Conservation (phyloP, 2,329 filamentous ascomycete species). For the Chaetomium olivaceum region DNA sequence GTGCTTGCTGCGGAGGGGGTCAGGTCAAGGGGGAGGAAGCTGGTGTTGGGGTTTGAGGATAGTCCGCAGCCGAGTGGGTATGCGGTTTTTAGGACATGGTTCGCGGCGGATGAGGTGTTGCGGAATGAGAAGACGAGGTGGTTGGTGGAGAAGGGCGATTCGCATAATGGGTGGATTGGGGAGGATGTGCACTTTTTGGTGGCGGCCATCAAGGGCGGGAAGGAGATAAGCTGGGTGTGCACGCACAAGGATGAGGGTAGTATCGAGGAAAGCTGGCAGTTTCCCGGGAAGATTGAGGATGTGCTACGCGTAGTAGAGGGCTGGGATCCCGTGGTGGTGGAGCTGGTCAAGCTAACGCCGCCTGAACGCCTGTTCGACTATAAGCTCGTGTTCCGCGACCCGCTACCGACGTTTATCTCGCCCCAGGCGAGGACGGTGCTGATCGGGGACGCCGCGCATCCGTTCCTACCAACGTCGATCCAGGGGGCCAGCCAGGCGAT, state of each 20-base stretch:
- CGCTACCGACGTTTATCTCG: conserved; percentile 46
- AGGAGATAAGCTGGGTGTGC: conserved; percentile 56
- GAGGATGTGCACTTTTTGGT: conserved; percentile 55
- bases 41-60: conserved; percentile 46
- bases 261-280: conserved; percentile 49
- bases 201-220: conserved; percentile 53
- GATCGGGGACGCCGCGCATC: conserved; percentile 53
- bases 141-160: conserved; percentile 49
- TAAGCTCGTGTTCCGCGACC: conserved; percentile 50
- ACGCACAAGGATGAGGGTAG: conserved; percentile 48
- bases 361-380: conserved; percentile 37
- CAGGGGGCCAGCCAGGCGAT: conserved; percentile 52
- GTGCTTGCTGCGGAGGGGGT: conserved; percentile 49
- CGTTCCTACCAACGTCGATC: conserved; percentile 50
- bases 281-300: conserved; percentile 44
- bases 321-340: conserved; percentile 41
- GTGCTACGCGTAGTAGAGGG: conserved; percentile 45
- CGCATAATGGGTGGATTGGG: conserved; percentile 55
- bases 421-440: conserved; percentile 44
- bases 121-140: conserved; percentile 47
- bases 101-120: conserved; percentile 43
- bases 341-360: conserved; percentile 41
- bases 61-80: conserved; percentile 43
- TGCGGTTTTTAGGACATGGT: conserved; percentile 46
- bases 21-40: conserved; percentile 45